Conservation (phyloP, 768 basidiomycete species). For the Solioccasus polychromus region DNA sequence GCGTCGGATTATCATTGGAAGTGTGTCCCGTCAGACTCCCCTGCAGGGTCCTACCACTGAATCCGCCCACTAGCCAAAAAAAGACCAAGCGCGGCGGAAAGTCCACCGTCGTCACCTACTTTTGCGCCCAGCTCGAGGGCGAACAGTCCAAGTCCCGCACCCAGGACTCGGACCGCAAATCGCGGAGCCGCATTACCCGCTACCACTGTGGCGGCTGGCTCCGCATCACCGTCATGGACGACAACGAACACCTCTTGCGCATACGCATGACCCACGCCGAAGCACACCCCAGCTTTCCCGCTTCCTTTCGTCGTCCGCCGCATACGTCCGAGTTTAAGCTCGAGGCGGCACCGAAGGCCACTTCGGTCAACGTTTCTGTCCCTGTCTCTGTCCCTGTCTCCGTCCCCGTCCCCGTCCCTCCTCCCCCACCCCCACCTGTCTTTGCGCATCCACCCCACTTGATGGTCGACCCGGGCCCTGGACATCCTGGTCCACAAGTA, state of each 20-base stretch:
- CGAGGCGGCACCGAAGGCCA: conserved; percentile 27
- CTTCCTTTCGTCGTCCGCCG: conserved; percentile 31
- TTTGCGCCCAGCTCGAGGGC: conserved; percentile 34
- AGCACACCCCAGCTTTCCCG: conserved; percentile 32
- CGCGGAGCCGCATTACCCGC: conserved; percentile 33
- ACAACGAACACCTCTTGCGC: conserved; percentile 32
- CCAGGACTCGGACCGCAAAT: conserved; percentile 33
- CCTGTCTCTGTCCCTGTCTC: conserved; percentile 19
- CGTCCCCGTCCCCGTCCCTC: conserved; percentile 7
- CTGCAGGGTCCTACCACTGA: neutral
- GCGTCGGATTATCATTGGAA: conserved; percentile 37
- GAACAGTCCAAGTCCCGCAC: conserved; percentile 34
- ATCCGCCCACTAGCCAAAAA: conserved; percentile 24
- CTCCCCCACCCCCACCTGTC: conserved; percentile 15
- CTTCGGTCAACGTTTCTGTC: conserved; percentile 8
- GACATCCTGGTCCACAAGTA: conserved; percentile 1
- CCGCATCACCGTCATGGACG: conserved; percentile 36
- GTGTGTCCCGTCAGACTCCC: conserved; percentile 16
- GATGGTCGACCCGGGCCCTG: conserved; percentile 21
- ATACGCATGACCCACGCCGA: conserved; percentile 37
- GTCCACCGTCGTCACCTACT: conserved; percentile 35
- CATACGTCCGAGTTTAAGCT: conserved; percentile 34
- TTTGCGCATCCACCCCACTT: conserved; percentile 23
- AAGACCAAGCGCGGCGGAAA: conserved; percentile 35
- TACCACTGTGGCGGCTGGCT: conserved; percentile 35